Base-by-base conservation (phyloP, 768 basidiomycete genomes). In the Rhodotorula babjevae region DNA sequence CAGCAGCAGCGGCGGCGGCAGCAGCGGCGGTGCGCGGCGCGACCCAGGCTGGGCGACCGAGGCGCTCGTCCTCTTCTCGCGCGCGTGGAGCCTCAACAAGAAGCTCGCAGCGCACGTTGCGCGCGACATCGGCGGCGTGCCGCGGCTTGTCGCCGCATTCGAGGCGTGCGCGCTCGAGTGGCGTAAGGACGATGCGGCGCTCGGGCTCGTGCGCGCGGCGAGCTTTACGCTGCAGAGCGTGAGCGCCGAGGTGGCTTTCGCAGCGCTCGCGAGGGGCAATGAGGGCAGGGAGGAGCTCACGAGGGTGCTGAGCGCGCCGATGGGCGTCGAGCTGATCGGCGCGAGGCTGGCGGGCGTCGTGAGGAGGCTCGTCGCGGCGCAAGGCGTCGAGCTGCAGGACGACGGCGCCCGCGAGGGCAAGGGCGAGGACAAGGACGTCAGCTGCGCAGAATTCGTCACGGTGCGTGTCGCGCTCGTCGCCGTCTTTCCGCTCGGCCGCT, bases 151-250 rank as follows among this genome's bases (percentile, higher is more conserved):
- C 25, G 65, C 31, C 23, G 65, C 64, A 12, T 53, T 79, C 42
- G 63, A 69, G 21, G 55, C 61, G 25, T 65, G 80, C 84, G 40
- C 84, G 83, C 86, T 89, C 75, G 89, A 92, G 76, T 90, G 93
- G 77, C 87, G 89, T 80, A 86, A 87, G 3, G 86, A 89, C 86
- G 15, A 86, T 91, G 93, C 67, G 47, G 90, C 94, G 82, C 91
- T 95, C 75, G 93, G 93, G 0, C 83, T 96, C 18, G 90, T 93
- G 78, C 87, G 95, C 68, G 88, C 91, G 10, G 83, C 94, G 46
- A 92, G 92, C 8, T 97, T 95, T 81, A 89, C 96, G 72, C 83
- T 98, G 10, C 96, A 98, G 79, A 89, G 90, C 7, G 81, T 99
- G 49, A 94, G 93, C 6, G 89, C 93, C 0, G 92, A 96, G 76